A percentile compares a stretch with the other conserved stretches of the same genome.
Conservation (phyloP, 2,329 filamentous ascomycete genomes). For the Hyphodiscus sp. region DNA sequence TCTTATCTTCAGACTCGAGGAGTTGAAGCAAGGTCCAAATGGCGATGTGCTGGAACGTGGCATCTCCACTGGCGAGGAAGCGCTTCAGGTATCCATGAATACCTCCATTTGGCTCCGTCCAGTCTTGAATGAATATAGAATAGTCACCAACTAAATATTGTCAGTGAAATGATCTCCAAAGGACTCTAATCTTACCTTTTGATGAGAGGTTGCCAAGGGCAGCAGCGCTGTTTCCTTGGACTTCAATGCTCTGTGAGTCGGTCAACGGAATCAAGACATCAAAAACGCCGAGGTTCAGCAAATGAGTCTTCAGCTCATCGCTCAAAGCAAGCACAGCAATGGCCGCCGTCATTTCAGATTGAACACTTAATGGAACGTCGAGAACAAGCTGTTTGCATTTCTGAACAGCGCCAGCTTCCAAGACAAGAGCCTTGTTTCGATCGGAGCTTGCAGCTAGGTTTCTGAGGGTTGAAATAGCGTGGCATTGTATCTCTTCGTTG, state of each 20-base stretch:
- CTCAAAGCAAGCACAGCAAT: conserved; percentile 94
- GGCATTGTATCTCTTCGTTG: conserved; percentile 98
- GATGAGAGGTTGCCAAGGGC: conserved; percentile 93
- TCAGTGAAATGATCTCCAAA: conserved; percentile 19
- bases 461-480: conserved; percentile 92
- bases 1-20: conserved; percentile 89
- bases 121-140: conserved; percentile 89
- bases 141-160: conserved; percentile 82
- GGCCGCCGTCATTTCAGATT: conserved; percentile 99
- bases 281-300: conserved; percentile 88
- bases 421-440: conserved; percentile 93
- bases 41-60: conserved; percentile 98
- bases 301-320: conserved; percentile 88
- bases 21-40: conserved; percentile 97
- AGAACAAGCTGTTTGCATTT: conserved; percentile 97
- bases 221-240: conserved; percentile 96
- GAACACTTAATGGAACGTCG: conserved; percentile 86
- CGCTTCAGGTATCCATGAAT: conserved; percentile 92
- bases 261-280: conserved; percentile 94
- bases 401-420: conserved; percentile 93
- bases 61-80: conserved; percentile 88
- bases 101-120: conserved; percentile 85
- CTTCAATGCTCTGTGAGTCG: conserved; percentile 91
- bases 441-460: conserved; percentile 96
- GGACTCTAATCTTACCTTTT: conserved; percentile 60